phyloP scores from a whole-genome alignment of 2,329 filamentous ascomycete species.

The Ambrosiella xylebori region DNA sequence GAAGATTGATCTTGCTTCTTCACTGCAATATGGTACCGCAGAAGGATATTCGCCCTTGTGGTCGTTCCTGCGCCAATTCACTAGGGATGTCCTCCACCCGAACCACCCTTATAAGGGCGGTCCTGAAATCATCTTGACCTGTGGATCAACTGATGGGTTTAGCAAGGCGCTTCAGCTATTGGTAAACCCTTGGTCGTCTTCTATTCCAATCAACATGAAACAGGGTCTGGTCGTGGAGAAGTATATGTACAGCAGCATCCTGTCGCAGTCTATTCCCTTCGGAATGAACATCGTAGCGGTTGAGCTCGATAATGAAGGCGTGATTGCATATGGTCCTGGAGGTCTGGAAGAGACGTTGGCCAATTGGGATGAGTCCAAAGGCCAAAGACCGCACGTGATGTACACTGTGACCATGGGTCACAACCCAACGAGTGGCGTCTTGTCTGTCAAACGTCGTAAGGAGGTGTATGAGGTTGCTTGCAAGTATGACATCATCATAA shows the following conservation, averaged over 20 bases:
- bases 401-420: slow-evolving; percentile 78
- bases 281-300: slow-evolving; percentile 61
- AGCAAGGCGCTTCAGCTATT: slow-evolving; percentile 61
- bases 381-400: slow-evolving; percentile 64
- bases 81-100: slow-evolving; percentile 59
- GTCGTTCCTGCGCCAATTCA: slow-evolving; percentile 64
- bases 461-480: slow-evolving; percentile 68
- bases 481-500: slow-evolving; percentile 73
- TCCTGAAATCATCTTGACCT: slow-evolving; percentile 61
- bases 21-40: slow-evolving; percentile 74
- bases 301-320: slow-evolving; percentile 61
- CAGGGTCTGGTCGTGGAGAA: slow-evolving; percentile 65
- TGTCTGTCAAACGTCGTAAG: slow-evolving; percentile 55
- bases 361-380: slow-evolving; percentile 62
- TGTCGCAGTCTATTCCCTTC: slow-evolving; percentile 47
- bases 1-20: slow-evolving; percentile 66
- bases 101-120: slow-evolving; percentile 62
- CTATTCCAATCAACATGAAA: slow-evolving; percentile 49
- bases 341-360: slow-evolving; percentile 61
- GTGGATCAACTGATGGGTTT: slow-evolving; percentile 74
- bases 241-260: slow-evolving; percentile 64
- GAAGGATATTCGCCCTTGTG: slow-evolving; percentile 66
- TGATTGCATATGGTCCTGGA: slow-evolving; percentile 55
- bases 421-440: slow-evolving; percentile 66
- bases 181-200: slow-evolving; percentile 52